Conservation (phyloP, 176 grass and related monocot genomes). For the Miscanthus lutarioriparius region DNA sequence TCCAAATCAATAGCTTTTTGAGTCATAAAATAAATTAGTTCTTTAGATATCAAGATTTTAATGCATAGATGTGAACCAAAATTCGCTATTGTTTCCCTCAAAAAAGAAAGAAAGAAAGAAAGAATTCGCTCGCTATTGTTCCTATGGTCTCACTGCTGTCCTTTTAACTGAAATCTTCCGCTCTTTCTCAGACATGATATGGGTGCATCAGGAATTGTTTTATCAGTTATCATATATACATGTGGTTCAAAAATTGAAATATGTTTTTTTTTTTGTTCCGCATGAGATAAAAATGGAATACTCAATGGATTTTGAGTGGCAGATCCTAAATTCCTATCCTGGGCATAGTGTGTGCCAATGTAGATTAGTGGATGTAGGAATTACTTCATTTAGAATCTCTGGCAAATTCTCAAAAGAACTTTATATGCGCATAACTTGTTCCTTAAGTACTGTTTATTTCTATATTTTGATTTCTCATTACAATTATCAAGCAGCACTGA, state of each 20-base stretch:
- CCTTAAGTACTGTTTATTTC: conserved; percentile 14
- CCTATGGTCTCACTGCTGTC: not conserved
- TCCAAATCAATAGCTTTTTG: not conserved
- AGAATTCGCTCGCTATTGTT: not conserved
- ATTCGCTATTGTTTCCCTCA: no score
- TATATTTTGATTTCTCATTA: conserved; percentile 16
- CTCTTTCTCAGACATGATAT: not conserved
- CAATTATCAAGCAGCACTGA: conserved; percentile 62
- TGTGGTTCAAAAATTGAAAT: not conserved
- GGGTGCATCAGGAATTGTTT: not conserved
- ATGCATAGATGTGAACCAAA: not conserved
- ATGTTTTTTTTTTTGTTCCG: not conserved
- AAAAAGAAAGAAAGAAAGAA: no score
- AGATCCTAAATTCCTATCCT: not conserved
- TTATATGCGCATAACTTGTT: not conserved
- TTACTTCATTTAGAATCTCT: not conserved
- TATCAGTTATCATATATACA: not conserved
- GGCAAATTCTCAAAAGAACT: not conserved
- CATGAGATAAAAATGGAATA: conserved; percentile 3
- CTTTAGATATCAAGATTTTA: not conserved
- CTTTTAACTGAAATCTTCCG: not conserved
- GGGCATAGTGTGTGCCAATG: not conserved
- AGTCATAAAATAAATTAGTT: not conserved
- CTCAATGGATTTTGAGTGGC: not conserved
- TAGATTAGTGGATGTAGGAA: not conserved